Percentiles rank a stretch among this genome's conserved stretches.
Evolutionary conservation across 2,329 filamentous ascomycete genomes (phyloP).

Genomic region (Myotisia sp.): DNA sequence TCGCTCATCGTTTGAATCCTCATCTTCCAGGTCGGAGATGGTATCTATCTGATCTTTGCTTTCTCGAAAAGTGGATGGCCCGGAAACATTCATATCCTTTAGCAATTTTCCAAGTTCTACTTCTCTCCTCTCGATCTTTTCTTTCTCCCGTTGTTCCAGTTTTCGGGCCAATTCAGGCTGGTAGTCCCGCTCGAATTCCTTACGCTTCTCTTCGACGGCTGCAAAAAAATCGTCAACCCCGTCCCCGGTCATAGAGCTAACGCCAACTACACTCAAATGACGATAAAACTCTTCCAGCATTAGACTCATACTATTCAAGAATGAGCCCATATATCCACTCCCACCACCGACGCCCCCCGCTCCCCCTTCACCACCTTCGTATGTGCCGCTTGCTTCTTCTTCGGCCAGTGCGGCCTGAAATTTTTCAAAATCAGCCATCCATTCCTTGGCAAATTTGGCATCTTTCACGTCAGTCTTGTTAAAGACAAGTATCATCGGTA

Average conservation of each 20-base stretch:
- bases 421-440: conserved; percentile 98
- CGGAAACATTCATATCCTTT: conserved; percentile 66
- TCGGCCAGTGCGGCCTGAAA: conserved; percentile 74
- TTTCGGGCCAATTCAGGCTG: conserved; percentile 77
- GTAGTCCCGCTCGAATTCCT: conserved; percentile 83
- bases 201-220: conserved; percentile 70
- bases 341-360: conserved; percentile 50
- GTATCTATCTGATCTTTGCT: conserved; percentile 27
- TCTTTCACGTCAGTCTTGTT: conserved; percentile 97
- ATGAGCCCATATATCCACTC: conserved; percentile 88
- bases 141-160: conserved; percentile 58
- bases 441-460: conserved; percentile 82
- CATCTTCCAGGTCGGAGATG: conserved; percentile 38
- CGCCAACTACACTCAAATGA: conserved; percentile 80
- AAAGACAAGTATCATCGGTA: conserved; percentile 97
- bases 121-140: conserved; percentile 57
- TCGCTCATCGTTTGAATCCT: conserved; percentile 38
- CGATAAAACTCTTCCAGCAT: conserved; percentile 97
- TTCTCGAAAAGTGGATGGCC: conserved; percentile 13
- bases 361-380: conserved; percentile 58
- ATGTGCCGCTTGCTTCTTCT: conserved; percentile 65
- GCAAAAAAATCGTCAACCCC: conserved; percentile 90
- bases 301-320: conserved; percentile 94
- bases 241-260: conserved; percentile 81
- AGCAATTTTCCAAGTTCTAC: conserved; percentile 84